Evolutionary conservation across 352 stramenopile genomes (phyloP).

Genomic region (Thraustotheca clavata): DNA sequence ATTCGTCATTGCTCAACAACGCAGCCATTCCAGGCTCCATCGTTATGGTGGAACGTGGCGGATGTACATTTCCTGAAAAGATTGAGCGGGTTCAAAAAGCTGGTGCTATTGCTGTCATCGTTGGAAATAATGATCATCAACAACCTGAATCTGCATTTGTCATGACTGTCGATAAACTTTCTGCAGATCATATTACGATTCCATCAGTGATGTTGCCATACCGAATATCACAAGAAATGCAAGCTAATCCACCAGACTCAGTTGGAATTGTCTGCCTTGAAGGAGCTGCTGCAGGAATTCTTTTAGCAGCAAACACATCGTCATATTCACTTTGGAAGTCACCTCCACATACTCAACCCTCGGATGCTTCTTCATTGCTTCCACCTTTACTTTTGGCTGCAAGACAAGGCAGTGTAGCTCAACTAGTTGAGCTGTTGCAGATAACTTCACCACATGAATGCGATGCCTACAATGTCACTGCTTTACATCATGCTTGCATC

Average conservation of each 20-base stretch:
- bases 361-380: neutral
- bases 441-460: neutral
- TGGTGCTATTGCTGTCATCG: conserved; percentile 46
- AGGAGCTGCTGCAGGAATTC: conserved; percentile 31
- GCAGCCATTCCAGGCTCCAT: conserved; percentile 30
- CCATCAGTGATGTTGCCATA: conserved; percentile 60
- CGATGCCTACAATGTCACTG: conserved; percentile 30
- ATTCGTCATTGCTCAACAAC: conserved; percentile 34
- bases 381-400: neutral
- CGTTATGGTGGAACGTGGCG: conserved; percentile 45
- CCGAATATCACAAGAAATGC: conserved; percentile 32
- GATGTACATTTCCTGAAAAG: conserved; percentile 60
- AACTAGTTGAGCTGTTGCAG: neutral
- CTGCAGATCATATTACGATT: conserved; percentile 55
- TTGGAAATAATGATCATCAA: conserved; percentile 51
- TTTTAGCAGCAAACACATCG: neutral
- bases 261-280: conserved; percentile 45
- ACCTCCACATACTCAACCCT: neutral
- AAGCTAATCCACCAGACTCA: conserved; percentile 19
- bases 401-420: neutral
- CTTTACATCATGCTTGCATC: conserved; percentile 46
- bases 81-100: conserved; percentile 48
- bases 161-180: conserved; percentile 63
- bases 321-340: conserved; percentile 7
- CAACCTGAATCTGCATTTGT: conserved; percentile 49